Evolutionary conservation across 2,329 filamentous ascomycete genomes (phyloP), one percentile per base, ranked within the genome.

Genomic region (Tolypocladium sp.): DNA sequence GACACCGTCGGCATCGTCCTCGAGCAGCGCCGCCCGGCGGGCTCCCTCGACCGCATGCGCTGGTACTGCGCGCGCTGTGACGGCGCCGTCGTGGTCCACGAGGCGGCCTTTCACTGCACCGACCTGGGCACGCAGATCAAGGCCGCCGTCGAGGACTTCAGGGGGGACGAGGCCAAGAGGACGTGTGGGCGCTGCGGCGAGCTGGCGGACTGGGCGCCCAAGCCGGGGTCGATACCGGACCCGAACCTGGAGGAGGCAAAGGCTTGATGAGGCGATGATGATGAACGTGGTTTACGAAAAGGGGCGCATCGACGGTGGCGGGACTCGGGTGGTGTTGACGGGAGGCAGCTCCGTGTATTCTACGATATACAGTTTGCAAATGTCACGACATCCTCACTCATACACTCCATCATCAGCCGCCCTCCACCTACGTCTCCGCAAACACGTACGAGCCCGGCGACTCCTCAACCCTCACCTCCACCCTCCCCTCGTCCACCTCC

Each of bases 51-150:
- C 78, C 82, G 82, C 59, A 82, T 97, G 83, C 80, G 91, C 63
- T 97, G 92, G 93, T 97, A 97, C 76, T 97, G 94, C 75, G 75
- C 56, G 64, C 80, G n/a, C 65, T 96, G 92, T 62, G 76, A 79
- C 17, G 79, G 81, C 51, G 57, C 58, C 42, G 64, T 66, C 59
- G 74, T 92, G 63, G 92, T 97, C 8, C 88, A 95, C 75, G 92
- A 97, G 79, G 89, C 87, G 51, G 79, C 82, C 13, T 97, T 99
- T 69, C 86, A 94, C 72, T 96, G 92, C 73, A 92, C 87, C 40
- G 89, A 97, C 76, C 76, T 97, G 63, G 93, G 93, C 25, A 93
- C 89, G 30, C 94, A 97, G 84, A 93, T 99, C 70, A 97, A 97
- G 79, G 84, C 84, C 57, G 92, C 90, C 9, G 93, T 97, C 42